Evolutionary conservation across 345 rosid genomes (phyloP).

Genomic region (Aquilaria sinensis): DNA sequence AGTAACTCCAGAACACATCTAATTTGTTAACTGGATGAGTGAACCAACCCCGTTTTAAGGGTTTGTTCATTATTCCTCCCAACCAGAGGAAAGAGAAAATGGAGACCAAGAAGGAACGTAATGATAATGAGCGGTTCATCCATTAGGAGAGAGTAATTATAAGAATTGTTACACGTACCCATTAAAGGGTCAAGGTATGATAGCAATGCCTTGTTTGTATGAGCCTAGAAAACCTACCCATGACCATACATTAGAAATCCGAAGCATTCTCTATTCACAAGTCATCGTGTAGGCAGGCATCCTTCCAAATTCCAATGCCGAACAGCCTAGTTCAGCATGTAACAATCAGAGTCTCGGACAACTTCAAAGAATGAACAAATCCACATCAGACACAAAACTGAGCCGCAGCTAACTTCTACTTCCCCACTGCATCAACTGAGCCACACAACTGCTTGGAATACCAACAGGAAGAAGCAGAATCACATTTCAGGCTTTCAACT

Average conservation of each 20-base stretch:
- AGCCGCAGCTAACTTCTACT: conserved; percentile 7
- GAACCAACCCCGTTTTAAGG: too few species aligned
- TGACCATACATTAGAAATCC: conserved; percentile 4
- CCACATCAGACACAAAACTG: conserved; percentile 12
- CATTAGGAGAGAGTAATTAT: background rate
- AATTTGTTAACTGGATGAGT: too few species aligned
- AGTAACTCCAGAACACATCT: too few species aligned
- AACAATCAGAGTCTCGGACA: conserved; percentile 11
- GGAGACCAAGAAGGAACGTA: background rate
- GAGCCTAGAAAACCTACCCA: conserved; percentile 6
- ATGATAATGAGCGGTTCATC: background rate
- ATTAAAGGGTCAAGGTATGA: conserved; percentile 9
- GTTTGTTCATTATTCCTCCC: too few species aligned
- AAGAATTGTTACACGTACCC: conserved; percentile 14
- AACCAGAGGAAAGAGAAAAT: background rate
- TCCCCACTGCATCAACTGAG: conserved; percentile 26
- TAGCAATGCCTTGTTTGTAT: background rate
- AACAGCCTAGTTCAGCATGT: conserved; percentile 16
- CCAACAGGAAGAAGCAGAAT: background rate
- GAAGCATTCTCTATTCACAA: conserved; percentile 8
- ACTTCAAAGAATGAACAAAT: conserved; percentile 29
- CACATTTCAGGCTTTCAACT: conserved; percentile 11
- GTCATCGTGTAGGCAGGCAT: conserved; percentile 9
- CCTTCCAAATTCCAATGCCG: background rate
- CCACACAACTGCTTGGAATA: conserved; percentile 19